Evolutionary conservation across 257 asterid species (phyloP).

Genomic region (Coffea eugenioides): DNA sequence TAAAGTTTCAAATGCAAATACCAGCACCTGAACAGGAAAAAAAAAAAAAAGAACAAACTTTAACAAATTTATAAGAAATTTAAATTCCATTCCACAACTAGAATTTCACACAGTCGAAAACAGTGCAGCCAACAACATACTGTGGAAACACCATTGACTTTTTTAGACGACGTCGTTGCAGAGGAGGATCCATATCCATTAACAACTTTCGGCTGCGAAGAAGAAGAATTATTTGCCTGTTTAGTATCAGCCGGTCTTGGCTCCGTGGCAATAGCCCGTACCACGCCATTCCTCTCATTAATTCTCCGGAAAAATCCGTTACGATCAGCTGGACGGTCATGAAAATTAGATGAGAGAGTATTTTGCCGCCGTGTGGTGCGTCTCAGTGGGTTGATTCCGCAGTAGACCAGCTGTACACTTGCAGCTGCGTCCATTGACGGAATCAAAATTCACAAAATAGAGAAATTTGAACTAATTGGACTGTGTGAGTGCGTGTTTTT

Average conservation of each 20-base stretch:
- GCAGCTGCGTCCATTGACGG: constrained; percentile 87
- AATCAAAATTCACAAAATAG: constrained; percentile 11
- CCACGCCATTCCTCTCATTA: constrained; percentile 43
- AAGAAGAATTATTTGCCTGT: constrained; percentile 3
- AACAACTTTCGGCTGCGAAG: constrained; percentile 30
- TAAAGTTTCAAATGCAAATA: no score
- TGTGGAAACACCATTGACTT: constrained; percentile 65
- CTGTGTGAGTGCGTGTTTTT: not conserved
- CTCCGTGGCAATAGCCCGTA: constrained; percentile 81
- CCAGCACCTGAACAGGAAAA: not conserved
- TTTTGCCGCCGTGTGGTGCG: constrained; percentile 32
- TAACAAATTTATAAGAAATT: no score
- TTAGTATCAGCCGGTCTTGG: constrained; percentile 57
- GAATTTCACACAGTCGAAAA: no score
- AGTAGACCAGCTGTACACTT: constrained; percentile 59
- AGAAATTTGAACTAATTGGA: not conserved
- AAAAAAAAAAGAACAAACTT: not conserved
- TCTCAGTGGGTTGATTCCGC: constrained; percentile 58
- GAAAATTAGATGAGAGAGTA: not conserved
- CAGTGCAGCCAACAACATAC: constrained; percentile 33
- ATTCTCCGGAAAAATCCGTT: constrained; percentile 20
- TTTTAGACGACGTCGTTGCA: constrained; percentile 37
- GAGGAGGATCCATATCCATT: constrained; percentile 47
- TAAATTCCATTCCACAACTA: no score
- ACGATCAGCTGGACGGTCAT: not conserved